Base-by-base conservation (phyloP, 306 rosid species). In the Quercus wislizeni region DNA sequence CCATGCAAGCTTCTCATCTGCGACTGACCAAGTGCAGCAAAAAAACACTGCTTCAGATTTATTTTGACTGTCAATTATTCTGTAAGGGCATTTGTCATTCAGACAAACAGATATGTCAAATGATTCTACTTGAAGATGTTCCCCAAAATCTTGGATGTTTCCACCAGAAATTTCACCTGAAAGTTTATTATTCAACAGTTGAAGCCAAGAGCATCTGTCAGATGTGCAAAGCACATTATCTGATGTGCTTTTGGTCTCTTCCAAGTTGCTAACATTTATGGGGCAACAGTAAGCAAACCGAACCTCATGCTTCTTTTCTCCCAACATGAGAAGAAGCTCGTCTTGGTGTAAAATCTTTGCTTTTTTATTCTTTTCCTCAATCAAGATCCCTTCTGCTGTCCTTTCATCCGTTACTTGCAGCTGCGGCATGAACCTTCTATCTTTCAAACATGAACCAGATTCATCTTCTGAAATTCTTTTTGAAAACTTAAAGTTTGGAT, bases 321-420 rank as follows among this genome's bases (percentile, higher is more conserved):
- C 93, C 83, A 94, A 72, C 87, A 81, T 75, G 67, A 59, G 81
- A 81, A 83, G 78, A 82, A 94, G 87, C 82, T 92, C 99, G 49
- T 92, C 92, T 80, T 82, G 87, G 85, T 87, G 92, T 38, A 91
- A 73, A 55, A 89, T 69, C 86, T 86, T 90, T 54, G 92, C 80
- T 75, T 79, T 87, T 83, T 86, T 81, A 67, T 76, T 85, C 41
- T 82, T 85, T 74, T 90, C 96, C 87, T 86, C 52, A 6, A 87
- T 89, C 80, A 91, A 80, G 78, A 92, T 76, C 52, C 95, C 99
- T 81, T 88, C 90, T 12, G 74, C 87, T 75, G 85, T 91, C 87
- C 98, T 88, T 81, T 95, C 91, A 67, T 95, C 96, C 28, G 61
- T 83, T 63, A 90, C 91, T 82, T 84, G 86, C 79, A 90, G 79